Base-by-base conservation (phyloP, 352 stramenopile genomes). In the Bremia lactucae region DNA sequence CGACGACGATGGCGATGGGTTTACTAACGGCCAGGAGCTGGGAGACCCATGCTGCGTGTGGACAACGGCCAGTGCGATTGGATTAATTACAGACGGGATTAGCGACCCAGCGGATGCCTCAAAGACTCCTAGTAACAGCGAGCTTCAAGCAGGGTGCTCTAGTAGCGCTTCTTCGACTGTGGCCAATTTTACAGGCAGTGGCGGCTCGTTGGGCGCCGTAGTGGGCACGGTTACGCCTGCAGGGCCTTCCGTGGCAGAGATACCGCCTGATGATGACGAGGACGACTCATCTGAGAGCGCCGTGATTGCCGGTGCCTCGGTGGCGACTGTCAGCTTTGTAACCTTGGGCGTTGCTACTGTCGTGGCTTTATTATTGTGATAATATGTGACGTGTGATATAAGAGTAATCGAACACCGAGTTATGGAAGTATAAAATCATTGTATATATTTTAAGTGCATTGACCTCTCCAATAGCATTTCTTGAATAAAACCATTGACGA, bases 11-110 rank as follows among this genome's bases (percentile, higher is more conserved):
- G 71, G 68, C 42, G 82, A 94, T 40, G 82, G 82, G 14, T 80
- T 78, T 54, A 87, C 71, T 10, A 94, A 94, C 50, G 81, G 81
- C 25, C 62, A 87, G 50, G 81, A 94, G 37, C 68, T 94, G 3
- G 78, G 81, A 21, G 81, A 94, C 36, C 76, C 79, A 10, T 88
- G 82, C 62, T 94, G 81, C 52, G 70, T 58, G 36, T 93, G 81
- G 81, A 78, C 57, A 22, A 31, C 57, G 14, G 61, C 57, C 20
- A 71, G 60, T 37, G 54, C 65, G 1, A 72, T 42, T 7, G 38
- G 34, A 1, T 58, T 87, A n/a, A 55, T 87, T 39, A 72, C 64
- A 6, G 55, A 72, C 4, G 75, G 75, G 28, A 59, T 85, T 18
- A 80, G 67, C 36, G 52, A 85, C 59, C 75, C 75, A 23, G 68